phyloP scores from a whole-genome alignment of 257 asterid species.

The Gentiana macrophylla region DNA sequence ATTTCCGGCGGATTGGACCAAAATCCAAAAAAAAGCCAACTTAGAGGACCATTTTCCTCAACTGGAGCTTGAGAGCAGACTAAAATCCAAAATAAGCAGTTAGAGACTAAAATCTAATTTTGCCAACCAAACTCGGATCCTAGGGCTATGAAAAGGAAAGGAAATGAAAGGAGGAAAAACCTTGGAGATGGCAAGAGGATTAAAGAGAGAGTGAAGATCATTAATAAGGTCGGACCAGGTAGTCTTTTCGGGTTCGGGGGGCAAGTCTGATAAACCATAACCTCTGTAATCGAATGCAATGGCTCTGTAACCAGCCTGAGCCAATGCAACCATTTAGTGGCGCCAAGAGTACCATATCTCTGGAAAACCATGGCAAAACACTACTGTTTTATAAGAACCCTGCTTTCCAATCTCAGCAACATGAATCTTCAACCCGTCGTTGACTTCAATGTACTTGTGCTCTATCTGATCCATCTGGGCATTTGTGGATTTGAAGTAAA shows the following conservation, averaged over 20 bases:
- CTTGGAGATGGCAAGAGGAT: constrained; percentile 29
- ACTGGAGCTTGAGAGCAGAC: no score
- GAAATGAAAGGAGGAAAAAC: constrained; percentile 8
- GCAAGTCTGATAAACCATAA: constrained; percentile 48
- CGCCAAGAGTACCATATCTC: constrained; percentile 33
- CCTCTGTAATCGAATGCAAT: constrained; percentile 34
- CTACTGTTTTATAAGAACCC: constrained; percentile 9
- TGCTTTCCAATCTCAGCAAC: constrained; percentile 17
- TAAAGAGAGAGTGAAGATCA: constrained; percentile 38
- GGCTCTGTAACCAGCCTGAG: constrained; percentile 21
- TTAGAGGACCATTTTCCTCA: no score
- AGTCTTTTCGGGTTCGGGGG: constrained; percentile 35
- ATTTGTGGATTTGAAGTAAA: no score
- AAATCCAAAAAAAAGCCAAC: no score
- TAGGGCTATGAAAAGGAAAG: no score
- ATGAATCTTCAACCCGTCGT: constrained; percentile 21
- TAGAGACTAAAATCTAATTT: no score
- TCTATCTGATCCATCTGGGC: constrained; percentile 17
- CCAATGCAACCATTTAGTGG: constrained; percentile 23
- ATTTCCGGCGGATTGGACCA: no score
- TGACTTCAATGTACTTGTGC: constrained; percentile 20
- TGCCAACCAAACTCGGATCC: no score
- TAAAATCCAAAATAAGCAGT: no score
- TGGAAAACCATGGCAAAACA: constrained; percentile 26
- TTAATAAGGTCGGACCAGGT: constrained; percentile 27